Base-by-base conservation (phyloP, 768 basidiomycete species). In the Tubosaeta brunneosetosa region DNA sequence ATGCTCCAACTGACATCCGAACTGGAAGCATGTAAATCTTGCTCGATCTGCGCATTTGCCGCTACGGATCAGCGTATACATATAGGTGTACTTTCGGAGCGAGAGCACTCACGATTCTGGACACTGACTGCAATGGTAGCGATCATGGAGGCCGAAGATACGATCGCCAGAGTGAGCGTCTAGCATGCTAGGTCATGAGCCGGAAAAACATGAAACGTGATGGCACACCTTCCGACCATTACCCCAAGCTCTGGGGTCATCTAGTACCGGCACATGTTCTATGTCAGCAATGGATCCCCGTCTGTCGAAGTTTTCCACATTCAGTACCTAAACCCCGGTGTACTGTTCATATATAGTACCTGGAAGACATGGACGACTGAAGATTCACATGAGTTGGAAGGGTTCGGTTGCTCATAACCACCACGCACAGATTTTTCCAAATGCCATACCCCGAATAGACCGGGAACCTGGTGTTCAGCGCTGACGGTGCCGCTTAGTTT, bases 231-330 rank as follows among this genome's bases (percentile, higher is more conserved):
- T 86, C 52, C 79, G 76, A 47, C 73, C 51, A 46, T 61, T 34
- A 2, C 80, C 73, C 85, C 85, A 86, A 49, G 69, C 61, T 48
- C 85, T 76, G 12, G 85, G 85, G 63, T 86, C 85, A 60, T 86
- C 74, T 14, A 67, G 65, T 16, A 86, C 84, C 5, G 54, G 48
- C 29, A 50, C 65, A 56, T 74, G 72, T 47, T 73, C 73, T 13
- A 73, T 73, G 44, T 72, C 74, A 3, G 40, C 38, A 12, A 25
- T 34, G 27, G 40, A 38, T 11, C 41, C 51, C 26, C 34, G 22
- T 22, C 3, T 16, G 33, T 40, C 0, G 4, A 33, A 10, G 5
- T 12, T 14, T 11, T 53, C 40, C 2, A 6, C n/a, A 26, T 29
- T 55, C 38, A 52, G 50, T 32, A 34, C 19, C 33, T 6, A 44